Conservation (phyloP, 2,329 filamentous ascomycete genomes). For the Penicillium thymicola region DNA sequence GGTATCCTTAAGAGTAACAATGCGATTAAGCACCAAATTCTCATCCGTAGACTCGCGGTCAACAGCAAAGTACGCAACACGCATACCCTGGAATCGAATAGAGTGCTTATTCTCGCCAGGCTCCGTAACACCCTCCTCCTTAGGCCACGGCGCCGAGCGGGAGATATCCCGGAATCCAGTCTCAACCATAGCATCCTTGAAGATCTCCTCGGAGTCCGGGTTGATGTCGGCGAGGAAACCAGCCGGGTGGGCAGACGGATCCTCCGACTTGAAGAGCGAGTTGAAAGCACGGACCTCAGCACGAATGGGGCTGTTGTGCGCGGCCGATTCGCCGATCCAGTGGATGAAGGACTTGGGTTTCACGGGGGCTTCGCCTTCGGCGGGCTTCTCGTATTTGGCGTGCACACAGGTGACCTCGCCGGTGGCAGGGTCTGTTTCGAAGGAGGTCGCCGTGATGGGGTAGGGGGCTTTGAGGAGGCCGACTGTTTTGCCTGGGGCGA, state of each 20-base stretch:
- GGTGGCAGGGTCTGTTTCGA: slow-evolving; percentile 62
- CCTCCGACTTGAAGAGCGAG: slow-evolving; percentile 79
- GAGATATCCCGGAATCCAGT: slow-evolving; percentile 76
- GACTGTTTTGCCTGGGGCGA: slow-evolving; percentile 71
- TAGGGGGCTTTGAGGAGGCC: slow-evolving; percentile 69
- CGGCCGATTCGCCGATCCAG: slow-evolving; percentile 74
- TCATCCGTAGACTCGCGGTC: slow-evolving; percentile 76
- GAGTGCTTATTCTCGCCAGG: slow-evolving; percentile 55
- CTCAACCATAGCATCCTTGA: slow-evolving; percentile 74
- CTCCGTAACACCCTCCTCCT: slow-evolving; percentile 60
- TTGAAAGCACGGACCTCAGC: slow-evolving; percentile 78
- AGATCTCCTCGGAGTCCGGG: slow-evolving; percentile 78
- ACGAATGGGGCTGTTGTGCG: slow-evolving; percentile 56
- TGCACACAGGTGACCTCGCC: slow-evolving; percentile 65
- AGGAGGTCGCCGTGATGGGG: slow-evolving; percentile 66
- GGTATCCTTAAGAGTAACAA: slow-evolving; percentile 82
- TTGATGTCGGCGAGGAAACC: slow-evolving; percentile 84
- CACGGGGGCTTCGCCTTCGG: slow-evolving; percentile 59
- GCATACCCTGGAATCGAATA: slow-evolving; percentile 86
- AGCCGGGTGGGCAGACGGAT: slow-evolving; percentile 71
- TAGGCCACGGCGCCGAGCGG: slow-evolving; percentile 74
- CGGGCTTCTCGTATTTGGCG: slow-evolving; percentile 64
- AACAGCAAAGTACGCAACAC: slow-evolving; percentile 63
- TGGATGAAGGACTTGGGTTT: slow-evolving; percentile 78
- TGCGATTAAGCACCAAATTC: slow-evolving; percentile 84